A percentile compares a stretch with the other conserved stretches of the same genome.
phyloP scores from a whole-genome alignment of 306 rosid genomes.

The Castanopsis chinensis region DNA sequence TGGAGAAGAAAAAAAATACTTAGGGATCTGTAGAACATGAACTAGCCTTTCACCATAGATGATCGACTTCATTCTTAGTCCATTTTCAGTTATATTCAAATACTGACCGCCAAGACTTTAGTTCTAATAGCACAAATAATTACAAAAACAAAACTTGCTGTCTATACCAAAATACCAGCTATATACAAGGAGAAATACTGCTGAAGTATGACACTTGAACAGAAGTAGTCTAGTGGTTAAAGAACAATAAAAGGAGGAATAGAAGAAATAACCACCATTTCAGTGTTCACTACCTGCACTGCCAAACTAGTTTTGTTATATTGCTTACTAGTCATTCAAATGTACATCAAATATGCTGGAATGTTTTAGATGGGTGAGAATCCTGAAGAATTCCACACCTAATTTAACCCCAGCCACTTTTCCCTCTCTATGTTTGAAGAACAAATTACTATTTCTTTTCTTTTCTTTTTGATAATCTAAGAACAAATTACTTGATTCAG shows the following conservation, averaged over 20 bases:
- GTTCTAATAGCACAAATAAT: neutral
- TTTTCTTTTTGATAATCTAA: too few species aligned
- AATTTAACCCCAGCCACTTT: neutral
- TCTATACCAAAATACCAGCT: neutral
- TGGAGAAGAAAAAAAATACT: constrained; percentile 1
- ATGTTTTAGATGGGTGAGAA: neutral
- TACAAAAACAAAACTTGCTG: neutral
- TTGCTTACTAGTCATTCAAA: neutral
- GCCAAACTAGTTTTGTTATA: neutral
- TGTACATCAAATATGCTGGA: neutral
- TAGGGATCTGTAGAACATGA: neutral
- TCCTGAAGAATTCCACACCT: neutral
- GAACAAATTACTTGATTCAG: neutral
- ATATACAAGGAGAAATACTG: neutral
- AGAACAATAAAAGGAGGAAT: neutral
- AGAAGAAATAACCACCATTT: neutral
- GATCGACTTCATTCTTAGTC: neutral
- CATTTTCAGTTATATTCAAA: neutral
- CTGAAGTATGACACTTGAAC: neutral
- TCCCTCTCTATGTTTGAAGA: neutral
- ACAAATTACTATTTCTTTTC: neutral
- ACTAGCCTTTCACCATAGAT: neutral
- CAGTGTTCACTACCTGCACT: neutral
- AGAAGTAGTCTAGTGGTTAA: neutral
- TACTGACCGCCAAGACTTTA: neutral